A percentile compares a stretch with the other conserved stretches of the same genome.
phyloP scores from a whole-genome alignment of 2,329 filamentous ascomycete genomes.

The Fusarium veterinarium region DNA sequence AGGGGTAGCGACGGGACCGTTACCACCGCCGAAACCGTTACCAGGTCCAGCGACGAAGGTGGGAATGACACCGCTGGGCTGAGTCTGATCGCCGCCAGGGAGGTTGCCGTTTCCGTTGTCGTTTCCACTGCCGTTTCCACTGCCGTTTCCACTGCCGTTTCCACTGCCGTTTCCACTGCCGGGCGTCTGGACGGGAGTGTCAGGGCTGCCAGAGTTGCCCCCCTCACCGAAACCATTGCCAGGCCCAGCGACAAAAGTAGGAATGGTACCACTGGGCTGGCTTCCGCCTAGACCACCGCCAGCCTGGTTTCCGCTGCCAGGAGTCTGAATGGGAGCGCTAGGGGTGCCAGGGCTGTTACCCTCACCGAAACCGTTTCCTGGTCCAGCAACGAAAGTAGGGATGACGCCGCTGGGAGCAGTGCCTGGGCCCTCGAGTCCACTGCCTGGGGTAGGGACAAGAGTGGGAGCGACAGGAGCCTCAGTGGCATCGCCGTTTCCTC shows the following conservation, averaged over 20 bases:
- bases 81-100: neutral
- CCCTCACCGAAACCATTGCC: slow-evolving; percentile 13
- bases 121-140: neutral
- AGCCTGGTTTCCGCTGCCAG: neutral
- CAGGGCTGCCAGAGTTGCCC: neutral
- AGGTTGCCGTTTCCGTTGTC: neutral
- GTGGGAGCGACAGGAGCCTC: slow-evolving; percentile 20
- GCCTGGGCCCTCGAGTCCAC: slow-evolving; percentile 19
- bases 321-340: neutral
- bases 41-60: slow-evolving; percentile 18
- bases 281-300: neutral
- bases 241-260: slow-evolving; percentile 23
- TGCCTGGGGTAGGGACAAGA: slow-evolving; percentile 24
- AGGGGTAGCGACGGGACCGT: neutral
- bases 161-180: neutral
- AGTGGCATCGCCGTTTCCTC: slow-evolving; percentile 3
- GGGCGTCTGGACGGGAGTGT: neutral
- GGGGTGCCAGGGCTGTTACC: neutral
- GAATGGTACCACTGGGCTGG: slow-evolving; percentile 1
- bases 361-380: slow-evolving; percentile 18
- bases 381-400: slow-evolving; percentile 24
- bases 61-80: slow-evolving; percentile 6
- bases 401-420: slow-evolving; percentile 9
- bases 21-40: slow-evolving; percentile 19
- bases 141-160: neutral